Conservation (phyloP, 2,329 filamentous ascomycete species). For the Penicillium occitanis region DNA sequence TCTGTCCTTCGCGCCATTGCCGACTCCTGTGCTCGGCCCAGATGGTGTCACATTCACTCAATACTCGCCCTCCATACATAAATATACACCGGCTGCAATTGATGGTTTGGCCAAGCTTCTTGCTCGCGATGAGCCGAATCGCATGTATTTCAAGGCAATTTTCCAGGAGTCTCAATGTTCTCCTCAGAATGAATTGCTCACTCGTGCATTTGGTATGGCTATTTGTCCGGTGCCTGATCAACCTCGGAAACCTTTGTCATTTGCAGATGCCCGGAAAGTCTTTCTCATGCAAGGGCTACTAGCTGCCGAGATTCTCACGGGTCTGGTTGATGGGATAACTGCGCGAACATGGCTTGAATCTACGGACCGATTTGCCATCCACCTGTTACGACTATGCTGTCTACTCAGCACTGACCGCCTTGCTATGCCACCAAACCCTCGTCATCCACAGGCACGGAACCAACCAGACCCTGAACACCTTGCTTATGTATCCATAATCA, state of each 20-base stretch:
- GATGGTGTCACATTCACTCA: slow-evolving; percentile 70
- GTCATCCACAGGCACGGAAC: slow-evolving; percentile 35
- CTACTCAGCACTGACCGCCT: slow-evolving; percentile 67
- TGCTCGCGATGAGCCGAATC: slow-evolving; percentile 89
- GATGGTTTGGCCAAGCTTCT: slow-evolving; percentile 89
- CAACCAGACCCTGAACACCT: slow-evolving; percentile 45
- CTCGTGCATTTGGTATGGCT: slow-evolving; percentile 80
- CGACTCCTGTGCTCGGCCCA: slow-evolving; percentile 60
- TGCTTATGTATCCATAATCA: slow-evolving; percentile 57
- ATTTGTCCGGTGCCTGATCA: slow-evolving; percentile 80
- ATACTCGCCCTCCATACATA: slow-evolving; percentile 78
- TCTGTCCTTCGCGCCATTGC: slow-evolving; percentile 81
- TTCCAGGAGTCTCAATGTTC: slow-evolving; percentile 71
- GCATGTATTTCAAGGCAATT: slow-evolving; percentile 77
- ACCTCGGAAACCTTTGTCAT: slow-evolving; percentile 60
- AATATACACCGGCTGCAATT: slow-evolving; percentile 84
- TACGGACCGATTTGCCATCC: slow-evolving; percentile 78
- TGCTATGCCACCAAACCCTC: slow-evolving; percentile 33
- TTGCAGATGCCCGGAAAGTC: slow-evolving; percentile 81
- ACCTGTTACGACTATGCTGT: slow-evolving; percentile 72
- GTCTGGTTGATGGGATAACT: slow-evolving; percentile 70
- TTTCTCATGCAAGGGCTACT: slow-evolving; percentile 89
- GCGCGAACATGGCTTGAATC: slow-evolving; percentile 79
- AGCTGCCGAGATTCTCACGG: slow-evolving; percentile 82
- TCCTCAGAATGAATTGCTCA: slow-evolving; percentile 75